Percentiles rank a stretch among this genome's conserved stretches.
These are phyloP conservation scores for Adansonia rubrostipa DNA, from an alignment of 441 rosid genomes.

Conservation along the genomic window DNA sequence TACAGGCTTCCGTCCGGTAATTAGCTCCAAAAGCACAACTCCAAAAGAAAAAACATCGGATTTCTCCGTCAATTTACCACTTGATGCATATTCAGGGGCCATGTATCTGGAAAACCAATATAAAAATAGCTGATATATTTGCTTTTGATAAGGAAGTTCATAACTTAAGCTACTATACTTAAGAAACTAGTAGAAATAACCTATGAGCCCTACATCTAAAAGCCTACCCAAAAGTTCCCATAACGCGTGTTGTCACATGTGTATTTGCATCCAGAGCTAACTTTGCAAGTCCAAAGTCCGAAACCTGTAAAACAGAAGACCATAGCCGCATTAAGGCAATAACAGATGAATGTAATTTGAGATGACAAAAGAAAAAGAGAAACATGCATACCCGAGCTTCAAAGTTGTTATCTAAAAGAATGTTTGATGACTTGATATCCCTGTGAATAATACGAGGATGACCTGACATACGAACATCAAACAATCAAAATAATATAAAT, in stretches of 20 bases:
- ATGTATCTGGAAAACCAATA: constrained; percentile 61
- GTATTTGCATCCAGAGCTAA: constrained; percentile 86
- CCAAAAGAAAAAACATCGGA: constrained; percentile 94
- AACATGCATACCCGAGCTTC: constrained; percentile 65
- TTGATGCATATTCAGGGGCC: constrained; percentile 99
- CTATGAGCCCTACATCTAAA: not conserved
- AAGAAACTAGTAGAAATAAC: constrained; percentile 2
- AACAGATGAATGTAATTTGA: constrained; percentile 5
- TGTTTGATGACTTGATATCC: constrained; percentile 96
- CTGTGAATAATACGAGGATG: constrained; percentile 94
- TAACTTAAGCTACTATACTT: constrained; percentile 10
- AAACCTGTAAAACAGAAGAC: constrained; percentile 64
- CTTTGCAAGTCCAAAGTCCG: constrained; percentile 98
- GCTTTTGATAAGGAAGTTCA: constrained; percentile 17
- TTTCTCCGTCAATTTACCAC: constrained; percentile 95
- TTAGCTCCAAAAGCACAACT: constrained; percentile 90
- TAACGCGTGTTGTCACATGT: constrained; percentile 89
- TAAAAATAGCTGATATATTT: constrained; percentile 17
- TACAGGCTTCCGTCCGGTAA: constrained; percentile 94
- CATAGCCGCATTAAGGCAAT: constrained; percentile 20
- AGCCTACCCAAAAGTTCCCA: constrained; percentile 98
- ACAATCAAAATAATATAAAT: constrained; percentile 14
- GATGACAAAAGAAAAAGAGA: constrained; percentile 18
- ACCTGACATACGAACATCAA: constrained; percentile 47
- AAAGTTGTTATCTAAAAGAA: constrained; percentile 85